Conservation (phyloP, 352 stramenopile species). For the Globisporangium spiculum region DNA sequence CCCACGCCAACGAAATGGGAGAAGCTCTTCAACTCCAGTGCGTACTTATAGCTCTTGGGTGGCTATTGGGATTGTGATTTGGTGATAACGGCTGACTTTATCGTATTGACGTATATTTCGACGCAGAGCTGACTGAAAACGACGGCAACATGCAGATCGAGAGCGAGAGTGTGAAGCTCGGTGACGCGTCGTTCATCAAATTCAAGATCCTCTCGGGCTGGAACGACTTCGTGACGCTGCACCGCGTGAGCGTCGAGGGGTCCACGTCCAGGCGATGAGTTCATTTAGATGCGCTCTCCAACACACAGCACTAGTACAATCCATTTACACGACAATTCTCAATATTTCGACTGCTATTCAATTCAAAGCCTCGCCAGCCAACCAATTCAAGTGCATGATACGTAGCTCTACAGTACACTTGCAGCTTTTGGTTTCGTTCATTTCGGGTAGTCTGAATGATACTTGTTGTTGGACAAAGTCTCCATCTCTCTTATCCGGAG, state of each 20-base stretch:
- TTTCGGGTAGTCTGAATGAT: not conserved
- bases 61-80: not conserved
- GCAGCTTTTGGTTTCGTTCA: not conserved
- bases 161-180: slow-evolving; percentile 67
- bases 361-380: not conserved
- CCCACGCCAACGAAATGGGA: slow-evolving; percentile 78
- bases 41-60: slow-evolving; percentile 9
- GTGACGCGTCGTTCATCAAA: slow-evolving; percentile 78
- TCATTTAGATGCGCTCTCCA: not conserved
- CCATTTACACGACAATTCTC: not conserved
- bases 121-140: slow-evolving; percentile 69
- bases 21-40: slow-evolving; percentile 73
- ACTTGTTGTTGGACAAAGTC: not conserved
- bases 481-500: not conserved
- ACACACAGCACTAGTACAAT: not conserved
- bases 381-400: not conserved
- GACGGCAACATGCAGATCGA: slow-evolving; percentile 83
- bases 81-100: not conserved
- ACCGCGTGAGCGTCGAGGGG: slow-evolving; percentile 80
- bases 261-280: slow-evolving; percentile 38
- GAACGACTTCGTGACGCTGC: slow-evolving; percentile 73
- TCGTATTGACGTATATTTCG: not conserved
- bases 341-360: not conserved
- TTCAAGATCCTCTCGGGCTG: slow-evolving; percentile 84
- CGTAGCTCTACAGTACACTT: not conserved